Base-by-base conservation (phyloP, 2,329 filamentous ascomycete genomes). In the Tolypocladium ovalisporum region DNA sequence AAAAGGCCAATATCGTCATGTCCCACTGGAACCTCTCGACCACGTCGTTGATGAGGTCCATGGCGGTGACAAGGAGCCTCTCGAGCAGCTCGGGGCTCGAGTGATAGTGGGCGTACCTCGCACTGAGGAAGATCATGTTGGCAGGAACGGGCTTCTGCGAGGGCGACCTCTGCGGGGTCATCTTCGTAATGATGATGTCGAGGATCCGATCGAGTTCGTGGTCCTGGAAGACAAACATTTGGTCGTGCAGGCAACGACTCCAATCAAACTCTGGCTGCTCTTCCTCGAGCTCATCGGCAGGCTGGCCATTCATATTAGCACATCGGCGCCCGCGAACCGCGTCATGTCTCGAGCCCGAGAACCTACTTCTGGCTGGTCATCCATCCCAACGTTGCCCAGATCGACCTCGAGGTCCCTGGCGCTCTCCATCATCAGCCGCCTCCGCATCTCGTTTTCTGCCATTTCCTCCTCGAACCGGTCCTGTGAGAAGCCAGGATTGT, bases 171-270 rank as follows among this genome's bases (percentile, higher is more conserved):
- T 97, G 92, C 1, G 94, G 94, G 1, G 90, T 95, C 94, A 99
- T 97, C 67, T 94, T 93, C 60, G 93, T 97, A 68, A 99, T 96
- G 68, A 97, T 86, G 57, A 97, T 94, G 68, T 96, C 89, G 63
- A 99, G 81, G 66, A 99, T 97, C 58, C 87, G 86, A 58, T 93
- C 88, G 55, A 99, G 81, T 68, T 99, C 93, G 68, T 84, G 87
- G 64, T 97, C 93, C 71, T 99, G 94, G 70, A 99, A 99, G 40
- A 99, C 94, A 70, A 99, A 99, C 94, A 99, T 99, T 71, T 99
- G 94, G 70, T 99, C 94, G 69, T 97, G 90, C 54, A 96, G 78
- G 71, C 94, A 99, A 65, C 89, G 82, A 62, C 88, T 88, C 94
- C 94, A 99, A 60, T 97, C 88, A 66, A 99, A 99, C 62, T 97